Evolutionary conservation across 2,329 filamentous ascomycete genomes (phyloP), one percentile per base, ranked within the genome.

Genomic region (Drechslerella stenobrocha): DNA sequence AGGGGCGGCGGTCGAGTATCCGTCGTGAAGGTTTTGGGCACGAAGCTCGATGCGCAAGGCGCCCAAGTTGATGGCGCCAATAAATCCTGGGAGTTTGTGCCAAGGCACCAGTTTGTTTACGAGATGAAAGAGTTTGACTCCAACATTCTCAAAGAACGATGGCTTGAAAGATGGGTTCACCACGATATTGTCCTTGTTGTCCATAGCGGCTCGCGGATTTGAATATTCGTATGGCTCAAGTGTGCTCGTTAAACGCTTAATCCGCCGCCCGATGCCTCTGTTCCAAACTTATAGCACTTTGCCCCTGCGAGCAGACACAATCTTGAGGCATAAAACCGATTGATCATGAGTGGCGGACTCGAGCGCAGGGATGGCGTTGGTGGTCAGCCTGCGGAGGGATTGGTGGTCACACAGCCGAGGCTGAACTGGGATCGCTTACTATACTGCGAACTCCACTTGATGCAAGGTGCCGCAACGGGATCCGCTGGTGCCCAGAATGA

Each of bases 11-110:
- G 76, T 75, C 1, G 77, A 73, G 48, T 80, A 80, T 3, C 73
- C 74, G 72, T 80, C 78, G 70, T 78, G 71, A 1, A 80, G 74
- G 55, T 80, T 80, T 52, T 79, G 73, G 34, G 75, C 72, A 2
- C 79, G 77, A 2, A 80, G 74, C 70, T 80, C 78, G 37, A 76
- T 74, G 37, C 79, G 76, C 3, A 78, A 72, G 11, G 77, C 75
- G 9, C 74, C 73, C 0, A 80, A 72, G 60, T 80, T 80, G 56
- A 79, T 63, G 6, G 75, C 76, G 1, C 78, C 77, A 13, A 80
- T 64, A 32, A 76, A 69, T 4, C 73, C 73, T 0, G 78, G 77
- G 0, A 80, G 74, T 59, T 77, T 78, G 70, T 79, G 77, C 78
- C 78, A 80, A 44, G 76, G 73, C 9, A 79, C 71, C 15, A 76